These are phyloP conservation scores for Anacardium occidentale DNA, from an alignment of 345 rosid genomes.

Conservation along the genomic window DNA sequence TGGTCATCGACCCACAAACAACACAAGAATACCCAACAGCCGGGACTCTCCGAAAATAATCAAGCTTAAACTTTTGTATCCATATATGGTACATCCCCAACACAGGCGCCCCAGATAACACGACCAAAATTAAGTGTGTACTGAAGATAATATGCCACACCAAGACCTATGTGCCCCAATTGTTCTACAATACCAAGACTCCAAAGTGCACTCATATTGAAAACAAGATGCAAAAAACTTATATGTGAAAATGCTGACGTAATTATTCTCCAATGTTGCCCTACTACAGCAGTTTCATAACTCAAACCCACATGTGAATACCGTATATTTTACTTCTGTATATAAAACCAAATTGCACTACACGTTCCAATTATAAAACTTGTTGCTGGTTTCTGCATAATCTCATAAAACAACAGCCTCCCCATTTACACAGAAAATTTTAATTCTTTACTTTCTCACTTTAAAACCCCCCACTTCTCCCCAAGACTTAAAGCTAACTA, in stretches of 20 bases:
- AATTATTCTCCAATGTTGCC: constrained; percentile 91
- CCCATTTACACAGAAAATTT: constrained; percentile 46
- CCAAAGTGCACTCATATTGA: constrained; percentile 98
- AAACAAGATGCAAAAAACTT: constrained; percentile 86
- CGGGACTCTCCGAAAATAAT: constrained; percentile 82
- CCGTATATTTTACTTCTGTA: constrained; percentile 87
- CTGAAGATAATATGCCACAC: constrained; percentile 78
- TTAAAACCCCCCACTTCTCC: background rate
- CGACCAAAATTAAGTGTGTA: constrained; percentile 77
- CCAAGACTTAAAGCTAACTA: background rate
- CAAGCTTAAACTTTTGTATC: constrained; percentile 71
- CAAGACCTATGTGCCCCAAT: constrained; percentile 68
- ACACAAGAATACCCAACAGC: constrained; percentile 99
- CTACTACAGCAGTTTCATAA: constrained; percentile 74
- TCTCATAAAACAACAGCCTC: constrained; percentile 76
- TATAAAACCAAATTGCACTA: constrained; percentile 71
- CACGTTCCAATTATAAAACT: constrained; percentile 73
- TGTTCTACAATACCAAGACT: constrained; percentile 92
- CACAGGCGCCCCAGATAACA: constrained; percentile 72
- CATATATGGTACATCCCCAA: constrained; percentile 77
- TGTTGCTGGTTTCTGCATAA: constrained; percentile 83
- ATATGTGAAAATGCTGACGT: constrained; percentile 97
- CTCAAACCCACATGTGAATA: constrained; percentile 91
- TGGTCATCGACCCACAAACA: constrained; percentile 99
- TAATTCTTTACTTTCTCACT: background rate